These are phyloP conservation scores for Aegilops sharonensis DNA, from an alignment of 176 grass and related monocot genomes.

Conservation along the genomic window DNA sequence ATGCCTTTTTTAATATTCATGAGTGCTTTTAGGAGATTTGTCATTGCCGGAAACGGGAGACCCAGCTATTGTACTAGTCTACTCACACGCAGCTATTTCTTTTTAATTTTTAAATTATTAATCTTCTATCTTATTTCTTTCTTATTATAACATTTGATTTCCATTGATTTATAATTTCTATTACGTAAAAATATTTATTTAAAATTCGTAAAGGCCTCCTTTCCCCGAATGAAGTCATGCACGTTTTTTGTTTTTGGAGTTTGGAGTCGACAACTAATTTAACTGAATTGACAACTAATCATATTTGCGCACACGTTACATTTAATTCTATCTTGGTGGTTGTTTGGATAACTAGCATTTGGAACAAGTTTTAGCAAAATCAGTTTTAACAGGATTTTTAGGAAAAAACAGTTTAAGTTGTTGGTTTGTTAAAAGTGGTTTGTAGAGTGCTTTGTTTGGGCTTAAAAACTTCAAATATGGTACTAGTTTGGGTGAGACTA, in stretches of 20 bases:
- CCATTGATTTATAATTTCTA: background rate
- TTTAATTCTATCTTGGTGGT: background rate
- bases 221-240: background rate
- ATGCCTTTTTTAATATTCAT: background rate
- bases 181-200: background rate
- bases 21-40: conserved; percentile 6
- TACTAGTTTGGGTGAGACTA: too few relatives aligned
- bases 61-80: background rate
- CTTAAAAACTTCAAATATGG: too few relatives aligned
- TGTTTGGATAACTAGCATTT: too few relatives aligned
- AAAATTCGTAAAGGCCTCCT: background rate
- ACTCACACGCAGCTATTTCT: background rate
- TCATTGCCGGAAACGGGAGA: conserved; percentile 2
- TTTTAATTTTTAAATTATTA: background rate
- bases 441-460: too few relatives aligned
- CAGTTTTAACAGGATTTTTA: too few relatives aligned
- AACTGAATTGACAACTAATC: background rate
- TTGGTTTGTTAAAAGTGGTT: too few relatives aligned
- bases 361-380: too few relatives aligned
- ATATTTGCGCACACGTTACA: background rate
- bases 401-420: too few relatives aligned
- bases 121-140: background rate
- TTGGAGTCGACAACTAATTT: background rate
- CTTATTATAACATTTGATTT: background rate
- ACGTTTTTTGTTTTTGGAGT: background rate